Percentiles rank a stretch among this genome's conserved stretches.
phyloP scores from a whole-genome alignment of 192 early-diverging fungal genomes.

The Kickxella alabastrina region DNA sequence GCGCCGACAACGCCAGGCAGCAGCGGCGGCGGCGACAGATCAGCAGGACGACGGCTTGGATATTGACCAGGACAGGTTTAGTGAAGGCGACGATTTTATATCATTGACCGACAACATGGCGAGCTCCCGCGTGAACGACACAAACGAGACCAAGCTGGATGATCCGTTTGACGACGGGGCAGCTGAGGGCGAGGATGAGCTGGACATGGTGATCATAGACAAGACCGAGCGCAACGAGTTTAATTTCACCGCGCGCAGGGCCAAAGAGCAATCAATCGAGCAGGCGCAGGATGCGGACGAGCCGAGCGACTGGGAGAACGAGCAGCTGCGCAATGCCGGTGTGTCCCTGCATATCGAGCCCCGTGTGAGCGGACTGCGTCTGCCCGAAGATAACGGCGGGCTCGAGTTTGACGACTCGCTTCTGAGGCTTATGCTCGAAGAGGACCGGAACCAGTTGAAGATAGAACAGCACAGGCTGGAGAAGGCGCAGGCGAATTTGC shows the following conservation, averaged over 20 bases:
- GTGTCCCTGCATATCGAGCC: not conserved
- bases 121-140: constrained; percentile 2
- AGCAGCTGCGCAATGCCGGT: constrained; percentile 42
- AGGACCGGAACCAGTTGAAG: constrained; percentile 26
- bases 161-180: constrained; percentile 1
- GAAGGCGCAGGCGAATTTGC: constrained; percentile 8
- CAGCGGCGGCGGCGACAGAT: not conserved
- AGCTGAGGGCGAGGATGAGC: constrained; percentile 33
- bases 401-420: constrained; percentile 24
- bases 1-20: constrained; percentile 38
- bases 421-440: constrained; percentile 27
- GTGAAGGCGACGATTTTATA: constrained; percentile 26
- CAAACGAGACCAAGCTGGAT: constrained; percentile 1
- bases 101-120: constrained; percentile 15
- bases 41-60: constrained; percentile 2
- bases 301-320: constrained; percentile 44
- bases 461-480: constrained; percentile 23
- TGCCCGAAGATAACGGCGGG: constrained; percentile 19
- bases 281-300: constrained; percentile 28
- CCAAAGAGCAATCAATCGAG: constrained; percentile 31
- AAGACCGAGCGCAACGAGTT: constrained; percentile 30
- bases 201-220: constrained; percentile 26
- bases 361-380: no score
- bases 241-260: constrained; percentile 6
- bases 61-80: not conserved